Evolutionary conservation across 2,329 filamentous ascomycete species (phyloP).

Genomic region (Blastomyces parvus): DNA sequence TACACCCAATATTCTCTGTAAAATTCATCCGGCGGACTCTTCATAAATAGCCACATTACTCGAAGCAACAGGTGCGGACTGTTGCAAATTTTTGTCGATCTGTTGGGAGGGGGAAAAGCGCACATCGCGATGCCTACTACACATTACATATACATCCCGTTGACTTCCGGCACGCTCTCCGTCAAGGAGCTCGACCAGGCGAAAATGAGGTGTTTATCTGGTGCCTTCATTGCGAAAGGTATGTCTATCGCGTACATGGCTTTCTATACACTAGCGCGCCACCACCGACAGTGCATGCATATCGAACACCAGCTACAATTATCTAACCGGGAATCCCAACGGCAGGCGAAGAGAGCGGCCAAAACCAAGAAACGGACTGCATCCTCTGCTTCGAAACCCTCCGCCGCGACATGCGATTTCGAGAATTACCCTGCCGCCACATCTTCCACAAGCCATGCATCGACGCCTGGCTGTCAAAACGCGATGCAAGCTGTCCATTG

Average conservation of each 20-base stretch:
- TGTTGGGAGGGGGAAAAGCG: background rate
- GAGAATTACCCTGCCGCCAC: conserved; percentile 7
- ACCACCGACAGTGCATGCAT: background rate
- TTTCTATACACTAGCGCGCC: background rate
- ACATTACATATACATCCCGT: background rate
- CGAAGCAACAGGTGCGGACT: background rate
- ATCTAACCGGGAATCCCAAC: background rate
- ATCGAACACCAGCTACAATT: background rate
- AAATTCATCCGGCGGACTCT: background rate
- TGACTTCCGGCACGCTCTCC: background rate
- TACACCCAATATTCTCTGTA: too few species aligned
- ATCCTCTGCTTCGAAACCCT: conserved; percentile 8
- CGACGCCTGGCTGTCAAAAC: conserved; percentile 1
- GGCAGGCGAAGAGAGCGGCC: background rate
- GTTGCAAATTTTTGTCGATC: background rate
- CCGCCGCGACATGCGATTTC: background rate
- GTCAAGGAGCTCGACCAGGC: conserved; percentile 1
- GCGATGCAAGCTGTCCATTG: conserved; percentile 8
- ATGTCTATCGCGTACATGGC: too few species aligned
- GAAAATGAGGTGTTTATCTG: conserved; percentile 3
- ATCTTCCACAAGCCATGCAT: conserved; percentile 10
- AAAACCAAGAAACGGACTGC: background rate
- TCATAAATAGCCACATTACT: background rate
- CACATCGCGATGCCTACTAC: background rate
- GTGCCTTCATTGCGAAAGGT: background rate